Conservation (phyloP, 2,329 filamentous ascomycete genomes). For the Venturia pyrina region DNA sequence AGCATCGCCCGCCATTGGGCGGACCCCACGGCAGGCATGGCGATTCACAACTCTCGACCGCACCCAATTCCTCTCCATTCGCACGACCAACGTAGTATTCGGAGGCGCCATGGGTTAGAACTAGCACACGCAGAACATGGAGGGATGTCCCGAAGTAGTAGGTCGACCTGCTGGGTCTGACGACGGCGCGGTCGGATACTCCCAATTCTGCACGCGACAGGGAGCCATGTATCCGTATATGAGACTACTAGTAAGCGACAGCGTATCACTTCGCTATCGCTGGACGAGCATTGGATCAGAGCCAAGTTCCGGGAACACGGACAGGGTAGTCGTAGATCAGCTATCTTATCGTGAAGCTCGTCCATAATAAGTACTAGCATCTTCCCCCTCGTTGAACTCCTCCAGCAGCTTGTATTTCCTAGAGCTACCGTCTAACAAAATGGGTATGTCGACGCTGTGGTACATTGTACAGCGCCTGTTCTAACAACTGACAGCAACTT, state of each 20-base stretch:
- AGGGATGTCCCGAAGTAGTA: not conserved
- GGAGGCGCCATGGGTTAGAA: not conserved
- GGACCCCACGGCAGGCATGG: not conserved
- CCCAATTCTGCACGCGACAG: not conserved
- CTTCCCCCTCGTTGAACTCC: not conserved
- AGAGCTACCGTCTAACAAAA: not conserved
- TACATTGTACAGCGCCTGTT: not conserved
- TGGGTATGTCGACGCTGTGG: not conserved
- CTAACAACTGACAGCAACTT: not conserved
- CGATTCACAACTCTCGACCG: not conserved
- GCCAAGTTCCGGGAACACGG: not conserved
- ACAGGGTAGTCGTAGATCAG: not conserved
- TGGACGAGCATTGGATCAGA: not conserved
- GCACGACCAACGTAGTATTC: not conserved
- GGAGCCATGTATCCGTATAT: not conserved
- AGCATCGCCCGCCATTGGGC: not conserved
- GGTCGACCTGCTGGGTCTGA: not conserved
- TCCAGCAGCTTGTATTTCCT: not conserved
- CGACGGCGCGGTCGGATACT: not conserved
- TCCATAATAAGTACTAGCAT: not conserved
- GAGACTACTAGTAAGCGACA: not conserved
- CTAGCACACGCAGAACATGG: not conserved
- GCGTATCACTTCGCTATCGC: not conserved
- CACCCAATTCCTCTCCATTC: not conserved
- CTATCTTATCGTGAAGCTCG: not conserved